A percentile compares a stretch with the other conserved stretches of the same genome.
Evolutionary conservation across 495 filamentous ascomycete genomes (phyloP).

Genomic region (Hypoxylon rickii): DNA sequence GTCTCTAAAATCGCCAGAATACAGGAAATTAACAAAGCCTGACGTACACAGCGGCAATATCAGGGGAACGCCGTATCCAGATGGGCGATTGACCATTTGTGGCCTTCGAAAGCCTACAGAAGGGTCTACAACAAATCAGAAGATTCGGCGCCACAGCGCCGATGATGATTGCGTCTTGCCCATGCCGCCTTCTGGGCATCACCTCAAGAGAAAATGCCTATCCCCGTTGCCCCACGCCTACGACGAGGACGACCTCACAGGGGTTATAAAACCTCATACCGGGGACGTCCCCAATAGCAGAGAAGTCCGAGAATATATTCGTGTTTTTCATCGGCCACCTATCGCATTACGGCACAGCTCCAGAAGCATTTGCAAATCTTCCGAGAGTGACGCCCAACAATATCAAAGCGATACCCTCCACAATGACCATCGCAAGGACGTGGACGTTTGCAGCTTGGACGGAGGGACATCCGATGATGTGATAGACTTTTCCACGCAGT

Average conservation of each 20-base stretch:
- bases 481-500: constrained; percentile 37
- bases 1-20: constrained; percentile 21
- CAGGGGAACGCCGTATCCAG: constrained; percentile 5
- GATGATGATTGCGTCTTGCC: constrained; percentile 27
- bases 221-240: constrained; percentile 21
- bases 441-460: constrained; percentile 35
- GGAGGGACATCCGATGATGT: constrained; percentile 38
- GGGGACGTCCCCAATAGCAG: constrained; percentile 38
- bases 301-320: constrained; percentile 44
- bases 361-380: constrained; percentile 26
- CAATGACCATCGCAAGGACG: constrained; percentile 25
- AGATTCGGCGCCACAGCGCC: constrained; percentile 20
- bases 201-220: constrained; percentile 21
- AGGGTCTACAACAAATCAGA: constrained; percentile 3
- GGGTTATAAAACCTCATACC: constrained; percentile 23
- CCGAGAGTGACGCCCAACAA: constrained; percentile 8
- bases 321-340: constrained; percentile 43
- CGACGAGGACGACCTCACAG: constrained; percentile 38
- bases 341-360: constrained; percentile 45
- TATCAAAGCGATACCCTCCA: constrained; percentile 4
- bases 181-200: constrained; percentile 29
- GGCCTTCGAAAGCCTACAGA: constrained; percentile 6
- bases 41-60: constrained; percentile 28
- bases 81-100: not conserved
- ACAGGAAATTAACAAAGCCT: constrained; percentile 24